phyloP scores from a whole-genome alignment of 805 yeast genomes.

The Lipomyces sp. region DNA sequence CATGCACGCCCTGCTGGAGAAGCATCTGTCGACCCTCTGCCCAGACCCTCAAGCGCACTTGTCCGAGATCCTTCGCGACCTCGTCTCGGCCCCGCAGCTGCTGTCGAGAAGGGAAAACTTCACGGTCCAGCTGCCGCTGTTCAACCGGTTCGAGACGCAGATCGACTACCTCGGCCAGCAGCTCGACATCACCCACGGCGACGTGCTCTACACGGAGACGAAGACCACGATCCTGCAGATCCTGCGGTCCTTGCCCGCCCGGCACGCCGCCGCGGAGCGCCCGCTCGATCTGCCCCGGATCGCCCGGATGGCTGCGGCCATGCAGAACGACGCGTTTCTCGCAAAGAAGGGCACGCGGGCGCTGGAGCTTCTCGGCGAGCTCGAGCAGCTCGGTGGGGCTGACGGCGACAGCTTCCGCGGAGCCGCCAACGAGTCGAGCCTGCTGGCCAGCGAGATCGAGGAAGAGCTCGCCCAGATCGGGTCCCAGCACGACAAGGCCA shows the following conservation, averaged over 20 bases:
- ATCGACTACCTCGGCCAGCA: conserved; percentile 33
- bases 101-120: conserved; percentile 35
- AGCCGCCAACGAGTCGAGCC: conserved; percentile 12
- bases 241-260: conserved; percentile 38
- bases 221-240: conserved; percentile 39
- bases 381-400: conserved; percentile 25
- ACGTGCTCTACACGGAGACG: conserved; percentile 38
- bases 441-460: conserved; percentile 37
- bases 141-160: conserved; percentile 37
- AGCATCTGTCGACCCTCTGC: conserved; percentile 30
- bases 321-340: conserved; percentile 32
- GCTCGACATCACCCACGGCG: conserved; percentile 34
- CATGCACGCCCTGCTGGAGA: conserved; percentile 39
- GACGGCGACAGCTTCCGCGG: conserved; percentile 6
- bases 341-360: conserved; percentile 39
- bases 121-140: conserved; percentile 36
- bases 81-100: conserved; percentile 36
- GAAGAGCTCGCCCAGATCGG: conserved; percentile 39
- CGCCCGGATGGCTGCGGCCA: conserved; percentile 37
- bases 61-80: conserved; percentile 32
- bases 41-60: conserved; percentile 29
- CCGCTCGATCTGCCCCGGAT: conserved; percentile 35
- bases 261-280: conserved; percentile 27
- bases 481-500: conserved; percentile 35
- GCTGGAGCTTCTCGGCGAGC: conserved; percentile 33